Evolutionary conservation across 768 basidiomycete species (phyloP).

Genomic region (Jaapia argillacea): DNA sequence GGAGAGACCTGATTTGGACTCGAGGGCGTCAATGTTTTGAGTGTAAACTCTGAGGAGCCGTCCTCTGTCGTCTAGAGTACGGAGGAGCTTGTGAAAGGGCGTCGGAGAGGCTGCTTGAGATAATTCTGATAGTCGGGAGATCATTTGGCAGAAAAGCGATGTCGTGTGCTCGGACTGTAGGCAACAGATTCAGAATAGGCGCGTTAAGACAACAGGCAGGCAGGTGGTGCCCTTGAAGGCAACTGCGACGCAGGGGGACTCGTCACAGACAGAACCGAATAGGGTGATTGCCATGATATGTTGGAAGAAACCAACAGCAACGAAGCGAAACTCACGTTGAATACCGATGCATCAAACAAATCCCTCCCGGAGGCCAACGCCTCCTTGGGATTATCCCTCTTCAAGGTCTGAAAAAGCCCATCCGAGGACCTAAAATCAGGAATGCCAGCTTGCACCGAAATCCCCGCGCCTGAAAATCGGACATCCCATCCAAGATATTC

Average conservation of each 20-base stretch:
- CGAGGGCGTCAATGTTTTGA: slow-evolving; percentile 89
- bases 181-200: slow-evolving; percentile 4
- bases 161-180: slow-evolving; percentile 67
- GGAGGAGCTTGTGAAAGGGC: slow-evolving; percentile 69
- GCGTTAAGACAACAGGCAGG: background rate
- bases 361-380: slow-evolving; percentile 70
- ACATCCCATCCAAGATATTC: too few species aligned
- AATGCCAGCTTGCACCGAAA: slow-evolving; percentile 80
- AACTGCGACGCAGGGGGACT: background rate
- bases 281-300: background rate
- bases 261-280: background rate
- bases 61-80: slow-evolving; percentile 63
- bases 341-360: slow-evolving; percentile 84
- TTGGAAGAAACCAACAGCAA: background rate
- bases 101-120: slow-evolving; percentile 70
- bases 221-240: too few species aligned
- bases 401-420: slow-evolving; percentile 71
- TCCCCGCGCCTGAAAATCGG: slow-evolving; percentile 71
- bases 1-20: slow-evolving; percentile 76
- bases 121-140: slow-evolving; percentile 68
- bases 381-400: slow-evolving; percentile 69
- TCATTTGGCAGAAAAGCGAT: slow-evolving; percentile 80
- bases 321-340: slow-evolving; percentile 54
- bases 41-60: slow-evolving; percentile 82
- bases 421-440: slow-evolving; percentile 82